Base-by-base conservation (phyloP, 331 rosid genomes). In the Spiraea crenata region DNA sequence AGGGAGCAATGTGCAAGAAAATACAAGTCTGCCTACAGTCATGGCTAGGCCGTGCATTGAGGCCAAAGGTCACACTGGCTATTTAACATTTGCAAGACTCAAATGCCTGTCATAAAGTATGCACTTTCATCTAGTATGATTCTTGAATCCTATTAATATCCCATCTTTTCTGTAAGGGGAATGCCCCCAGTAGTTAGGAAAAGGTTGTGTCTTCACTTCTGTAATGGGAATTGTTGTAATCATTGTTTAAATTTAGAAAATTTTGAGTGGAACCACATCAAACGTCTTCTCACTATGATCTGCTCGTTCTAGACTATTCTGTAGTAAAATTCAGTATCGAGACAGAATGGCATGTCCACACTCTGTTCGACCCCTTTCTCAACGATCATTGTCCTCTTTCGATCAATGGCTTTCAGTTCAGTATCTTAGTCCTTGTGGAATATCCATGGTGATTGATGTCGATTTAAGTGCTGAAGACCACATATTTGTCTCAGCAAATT, bases 11-110 rank as follows among this genome's bases (percentile, higher is more conserved):
- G 77, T 11, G 63, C 65, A 12, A 10, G 72, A 76, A 79, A 63
- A 45, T 46, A 19, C 80, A n/a, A 68, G 74, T 65, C 72, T 88
- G 63, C 69, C 86, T n/a, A 65, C 63, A 7, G 85, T 84, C 41
- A 85, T 86, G 89, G 91, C 84, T 17, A 81, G 85, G 71, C 96
- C 92, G 1, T 74, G 83, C 57, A 71, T 82, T 45, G 96, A 91
- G 65, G 90, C 97, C 57, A 84, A 83, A 79, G 97, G 97, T 69
- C 97, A 89, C 86, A 90, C 97, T 1, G 95, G 97, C 70, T 91
- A 88, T 85, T 76, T 91, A 80, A 89, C 97, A 66, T 89, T 87
- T 78, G 96, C 93, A 40, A 85, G 96, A 54, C 90, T 85, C 56
- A 82, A 77, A 82, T 87, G 92, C 76, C 37, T 82, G 59, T 77